A percentile compares a stretch with the other conserved stretches of the same genome.
These are phyloP conservation scores for Camellia lanceoleosa DNA, from an alignment of 148 eudicot species.

Conservation along the genomic window DNA sequence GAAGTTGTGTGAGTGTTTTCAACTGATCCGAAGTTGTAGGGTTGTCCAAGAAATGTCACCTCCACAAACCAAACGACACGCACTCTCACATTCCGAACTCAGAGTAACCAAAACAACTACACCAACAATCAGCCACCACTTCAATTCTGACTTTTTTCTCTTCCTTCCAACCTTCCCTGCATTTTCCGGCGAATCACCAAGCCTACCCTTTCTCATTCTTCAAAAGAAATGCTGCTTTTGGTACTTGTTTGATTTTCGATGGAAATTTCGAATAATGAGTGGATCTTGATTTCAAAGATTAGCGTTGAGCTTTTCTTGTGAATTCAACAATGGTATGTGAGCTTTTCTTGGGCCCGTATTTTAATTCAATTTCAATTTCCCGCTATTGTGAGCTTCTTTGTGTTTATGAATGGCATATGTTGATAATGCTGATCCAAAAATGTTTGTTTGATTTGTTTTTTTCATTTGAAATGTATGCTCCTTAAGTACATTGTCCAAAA, in stretches of 20 bases:
- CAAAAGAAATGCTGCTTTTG: neutral
- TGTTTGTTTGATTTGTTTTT: too few species aligned
- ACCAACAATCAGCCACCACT: neutral
- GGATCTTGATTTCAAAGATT: slow-evolving; percentile 6
- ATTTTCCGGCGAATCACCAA: slow-evolving; percentile 1
- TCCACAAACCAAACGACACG: slow-evolving; percentile 10
- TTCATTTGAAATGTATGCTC: too few species aligned
- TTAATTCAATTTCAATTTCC: neutral
- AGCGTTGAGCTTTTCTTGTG: neutral
- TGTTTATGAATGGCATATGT: too few species aligned
- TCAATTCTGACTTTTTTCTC: neutral
- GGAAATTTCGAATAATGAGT: neutral
- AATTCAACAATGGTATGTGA: slow-evolving; percentile 9
- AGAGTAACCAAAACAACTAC: too few species aligned
- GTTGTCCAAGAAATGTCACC: slow-evolving; percentile 11
- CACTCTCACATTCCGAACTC: neutral
- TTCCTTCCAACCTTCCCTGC: neutral
- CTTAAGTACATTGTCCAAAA: too few species aligned
- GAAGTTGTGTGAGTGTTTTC: slow-evolving; percentile 18
- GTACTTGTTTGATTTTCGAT: too few species aligned
- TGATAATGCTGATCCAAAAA: too few species aligned
- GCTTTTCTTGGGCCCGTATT: neutral
- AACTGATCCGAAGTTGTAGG: slow-evolving; percentile 35
- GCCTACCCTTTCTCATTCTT: neutral
- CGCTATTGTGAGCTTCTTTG: too few species aligned